These are phyloP conservation scores for Ustilago crameri DNA, from an alignment of 1,284 basidiomycete genomes.

Conservation along the genomic window DNA sequence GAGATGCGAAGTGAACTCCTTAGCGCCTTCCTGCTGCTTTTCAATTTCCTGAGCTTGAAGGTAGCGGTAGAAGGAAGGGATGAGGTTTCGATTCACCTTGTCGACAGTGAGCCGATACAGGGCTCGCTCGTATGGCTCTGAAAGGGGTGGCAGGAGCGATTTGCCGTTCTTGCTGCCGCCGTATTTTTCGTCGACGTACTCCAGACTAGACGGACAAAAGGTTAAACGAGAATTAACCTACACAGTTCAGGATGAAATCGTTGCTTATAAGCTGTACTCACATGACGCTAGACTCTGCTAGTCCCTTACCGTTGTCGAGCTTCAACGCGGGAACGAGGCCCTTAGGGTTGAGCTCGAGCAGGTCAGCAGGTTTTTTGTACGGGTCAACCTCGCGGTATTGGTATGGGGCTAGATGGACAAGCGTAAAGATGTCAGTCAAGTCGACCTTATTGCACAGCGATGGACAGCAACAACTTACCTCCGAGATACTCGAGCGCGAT, in stretches of 20 bases:
- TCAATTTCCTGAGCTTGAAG: slow-evolving; percentile 78
- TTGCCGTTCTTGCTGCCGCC: slow-evolving; percentile 62
- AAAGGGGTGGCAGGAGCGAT: slow-evolving; percentile 73
- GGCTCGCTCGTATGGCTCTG: slow-evolving; percentile 77
- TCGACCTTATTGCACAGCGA: too few relatives aligned
- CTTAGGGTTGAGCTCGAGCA: slow-evolving; percentile 82
- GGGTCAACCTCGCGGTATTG: slow-evolving; percentile 78
- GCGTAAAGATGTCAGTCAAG: slow-evolving; percentile 36
- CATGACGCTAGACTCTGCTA: slow-evolving; percentile 59
- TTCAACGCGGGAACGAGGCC: slow-evolving; percentile 80
- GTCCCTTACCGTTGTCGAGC: slow-evolving; percentile 68
- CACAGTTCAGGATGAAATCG: too few relatives aligned
- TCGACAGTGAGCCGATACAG: slow-evolving; percentile 78
- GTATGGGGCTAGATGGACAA: slow-evolving; percentile 30
- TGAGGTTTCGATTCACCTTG: slow-evolving; percentile 75
- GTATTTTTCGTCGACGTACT: slow-evolving; percentile 79
- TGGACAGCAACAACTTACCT: slow-evolving; percentile 10
- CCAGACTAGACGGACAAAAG: slow-evolving; percentile 71
- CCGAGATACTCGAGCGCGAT: slow-evolving; percentile 73
- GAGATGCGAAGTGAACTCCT: slow-evolving; percentile 74
- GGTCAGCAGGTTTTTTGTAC: slow-evolving; percentile 80
- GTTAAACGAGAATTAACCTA: background rate
- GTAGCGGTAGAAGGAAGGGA: slow-evolving; percentile 82
- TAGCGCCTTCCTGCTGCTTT: slow-evolving; percentile 73
- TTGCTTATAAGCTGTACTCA: slow-evolving; percentile 6